Evolutionary conservation across 2,329 filamentous ascomycete species (phyloP).

Genomic region (Cytospora paraplurivora): DNA sequence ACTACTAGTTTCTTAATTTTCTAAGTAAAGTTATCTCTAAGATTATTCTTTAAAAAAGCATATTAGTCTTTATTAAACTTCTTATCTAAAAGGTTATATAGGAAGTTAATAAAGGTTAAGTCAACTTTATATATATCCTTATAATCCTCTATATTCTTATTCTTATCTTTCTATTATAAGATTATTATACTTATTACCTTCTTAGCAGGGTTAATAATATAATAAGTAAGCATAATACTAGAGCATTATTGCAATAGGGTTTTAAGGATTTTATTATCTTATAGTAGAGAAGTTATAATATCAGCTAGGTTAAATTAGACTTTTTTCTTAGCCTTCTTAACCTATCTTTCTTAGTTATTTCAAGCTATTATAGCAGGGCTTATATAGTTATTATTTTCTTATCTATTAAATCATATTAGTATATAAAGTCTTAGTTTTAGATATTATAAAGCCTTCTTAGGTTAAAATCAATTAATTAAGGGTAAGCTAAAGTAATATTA

Average conservation of each 20-base stretch:
- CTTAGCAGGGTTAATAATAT: not conserved
- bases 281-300: slow-evolving; percentile 1
- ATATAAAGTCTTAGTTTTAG: too few relatives aligned
- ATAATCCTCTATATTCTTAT: not conserved
- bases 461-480: not conserved
- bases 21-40: too few relatives aligned
- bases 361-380: too few relatives aligned
- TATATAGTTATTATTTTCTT: too few relatives aligned
- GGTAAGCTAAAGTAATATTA: not conserved
- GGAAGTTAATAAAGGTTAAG: not conserved
- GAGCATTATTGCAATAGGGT: not conserved
- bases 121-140: not conserved
- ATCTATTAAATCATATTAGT: too few relatives aligned
- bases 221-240: not conserved
- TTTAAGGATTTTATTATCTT: not conserved
- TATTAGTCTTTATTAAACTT: not conserved
- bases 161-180: not conserved
- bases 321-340: too few relatives aligned
- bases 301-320: too few relatives aligned
- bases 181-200: not conserved
- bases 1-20: too few relatives aligned
- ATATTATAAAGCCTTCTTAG: not conserved
- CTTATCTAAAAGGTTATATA: slow-evolving; percentile 6
- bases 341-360: too few relatives aligned
- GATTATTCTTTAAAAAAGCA: too few relatives aligned